Percentiles rank a stretch among this genome's conserved stretches.
Evolutionary conservation across 1,284 basidiomycete genomes (phyloP).

Genomic region (Austroboletus olivaceoglutinosus): DNA sequence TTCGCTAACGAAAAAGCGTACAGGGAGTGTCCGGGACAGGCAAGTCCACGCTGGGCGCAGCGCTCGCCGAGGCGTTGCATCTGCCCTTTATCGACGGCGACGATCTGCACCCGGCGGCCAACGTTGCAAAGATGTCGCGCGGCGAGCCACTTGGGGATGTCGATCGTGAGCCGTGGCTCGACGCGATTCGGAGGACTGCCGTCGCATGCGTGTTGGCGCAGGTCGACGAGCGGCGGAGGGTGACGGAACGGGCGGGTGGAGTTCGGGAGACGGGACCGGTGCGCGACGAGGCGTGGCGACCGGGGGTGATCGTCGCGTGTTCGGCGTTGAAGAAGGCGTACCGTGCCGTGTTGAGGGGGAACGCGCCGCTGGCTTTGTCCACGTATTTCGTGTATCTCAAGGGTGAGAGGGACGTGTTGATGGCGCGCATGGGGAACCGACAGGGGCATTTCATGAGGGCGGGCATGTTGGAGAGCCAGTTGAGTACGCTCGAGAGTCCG

Average conservation of each 20-base stretch:
- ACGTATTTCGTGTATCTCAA: slow-evolving; percentile 86
- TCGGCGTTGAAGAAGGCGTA: slow-evolving; percentile 85
- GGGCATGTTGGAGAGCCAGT: slow-evolving; percentile 83
- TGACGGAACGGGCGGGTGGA: background rate
- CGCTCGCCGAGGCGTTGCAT: slow-evolving; percentile 58
- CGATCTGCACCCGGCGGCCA: slow-evolving; percentile 78
- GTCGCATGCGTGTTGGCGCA: slow-evolving; percentile 49
- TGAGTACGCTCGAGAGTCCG: slow-evolving; percentile 78
- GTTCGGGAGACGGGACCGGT: background rate
- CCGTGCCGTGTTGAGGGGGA: slow-evolving; percentile 64
- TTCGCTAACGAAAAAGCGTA: too few species aligned
- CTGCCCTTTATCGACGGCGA: slow-evolving; percentile 89
- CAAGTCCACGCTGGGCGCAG: slow-evolving; percentile 82
- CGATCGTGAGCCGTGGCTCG: slow-evolving; percentile 88
- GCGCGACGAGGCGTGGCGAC: background rate
- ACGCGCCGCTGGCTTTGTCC: slow-evolving; percentile 45
- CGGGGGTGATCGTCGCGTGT: slow-evolving; percentile 78
- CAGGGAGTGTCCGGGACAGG: slow-evolving; percentile 82
- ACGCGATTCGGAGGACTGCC: slow-evolving; percentile 66
- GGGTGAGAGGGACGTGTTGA: slow-evolving; percentile 61
- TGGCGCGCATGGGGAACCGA: slow-evolving; percentile 69
- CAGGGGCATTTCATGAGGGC: slow-evolving; percentile 89
- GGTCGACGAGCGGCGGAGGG: slow-evolving; percentile 12
- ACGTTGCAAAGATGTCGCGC: slow-evolving; percentile 86
- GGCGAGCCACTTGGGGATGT: slow-evolving; percentile 80